These are phyloP conservation scores for Cardamine chenopodiifolia DNA, from an alignment of 345 rosid genomes.

Conservation along the genomic window DNA sequence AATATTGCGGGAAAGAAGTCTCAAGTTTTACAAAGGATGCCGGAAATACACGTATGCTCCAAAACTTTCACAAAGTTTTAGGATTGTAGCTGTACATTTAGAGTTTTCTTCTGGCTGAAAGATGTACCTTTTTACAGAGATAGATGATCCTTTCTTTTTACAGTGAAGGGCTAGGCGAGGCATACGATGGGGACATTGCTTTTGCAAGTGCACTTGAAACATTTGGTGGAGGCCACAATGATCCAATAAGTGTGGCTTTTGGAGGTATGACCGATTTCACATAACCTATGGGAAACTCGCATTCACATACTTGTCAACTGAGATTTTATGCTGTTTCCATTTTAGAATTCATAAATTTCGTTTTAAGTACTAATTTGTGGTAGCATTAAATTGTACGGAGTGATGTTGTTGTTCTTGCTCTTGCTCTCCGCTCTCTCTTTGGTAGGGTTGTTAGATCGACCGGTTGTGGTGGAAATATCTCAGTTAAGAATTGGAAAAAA, in stretches of 20 bases:
- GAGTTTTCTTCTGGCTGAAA: slow-evolving; percentile 23
- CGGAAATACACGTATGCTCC: slow-evolving; percentile 90
- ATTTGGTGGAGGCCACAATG: slow-evolving; percentile 99
- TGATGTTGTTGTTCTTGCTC: slow-evolving; percentile 9
- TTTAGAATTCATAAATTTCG: background rate
- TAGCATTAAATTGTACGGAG: background rate
- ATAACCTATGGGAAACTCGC: slow-evolving; percentile 1
- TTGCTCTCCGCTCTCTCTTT: background rate
- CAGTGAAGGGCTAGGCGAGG: slow-evolving; percentile 99
- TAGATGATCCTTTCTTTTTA: slow-evolving; percentile 26
- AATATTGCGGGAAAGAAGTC: slow-evolving; percentile 80
- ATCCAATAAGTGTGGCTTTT: slow-evolving; percentile 96
- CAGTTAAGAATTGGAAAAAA: background rate
- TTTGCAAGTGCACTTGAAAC: slow-evolving; percentile 96
- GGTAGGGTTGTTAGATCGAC: slow-evolving; percentile 15
- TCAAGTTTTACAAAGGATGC: slow-evolving; percentile 94
- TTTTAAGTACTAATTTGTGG: background rate
- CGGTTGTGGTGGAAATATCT: background rate
- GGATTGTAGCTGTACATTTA: background rate
- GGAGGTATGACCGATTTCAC: slow-evolving; percentile 63
- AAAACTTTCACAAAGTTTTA: background rate
- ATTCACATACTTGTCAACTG: slow-evolving; percentile 17
- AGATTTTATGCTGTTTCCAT: slow-evolving; percentile 8
- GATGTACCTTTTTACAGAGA: slow-evolving; percentile 2
- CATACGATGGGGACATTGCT: slow-evolving; percentile 93